Base-by-base conservation (phyloP, 257 asterid species). In the Penstemon newberryi region DNA sequence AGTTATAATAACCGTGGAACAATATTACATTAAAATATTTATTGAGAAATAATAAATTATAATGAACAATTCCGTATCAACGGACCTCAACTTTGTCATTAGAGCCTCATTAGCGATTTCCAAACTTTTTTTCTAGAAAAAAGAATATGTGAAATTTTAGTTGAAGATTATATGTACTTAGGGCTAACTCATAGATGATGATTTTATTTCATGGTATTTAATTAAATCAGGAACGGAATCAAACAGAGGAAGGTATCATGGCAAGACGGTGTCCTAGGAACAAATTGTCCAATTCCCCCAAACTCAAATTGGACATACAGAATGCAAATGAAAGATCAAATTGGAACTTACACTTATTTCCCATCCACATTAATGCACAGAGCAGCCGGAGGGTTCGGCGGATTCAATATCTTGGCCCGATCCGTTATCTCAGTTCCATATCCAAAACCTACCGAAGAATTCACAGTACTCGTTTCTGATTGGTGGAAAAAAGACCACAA, bases 181-280 rank as follows among this genome's bases (percentile, higher is more conserved):
- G 33, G 33, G 33, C 33, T 25, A 25, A 25, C 33, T 25, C 33
- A 25, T 25, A 25, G 33, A 25, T 18, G 15, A 12, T 13, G 62
- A 39, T 42, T 9, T 66, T 38, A 8, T 5, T 66, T 13, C 18
- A 39, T 70, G 33, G 5, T 52, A 5, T 33, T 9, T 41, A 41
- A 25, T 5, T 49, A 50, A 4, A 50, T 5, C 39, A 91, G 97
- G 98, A 84, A 80, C 8, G 98, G 98, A 0, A 46, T 91, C 4
- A 85, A 89, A 58, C 98, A 91, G 45, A 85, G 96, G 67, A 91
- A 79, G 76, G 3, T 55, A 12, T 84, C 95, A 3, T 91, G 98
- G 98, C 86, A 83, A 74, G 98, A 91, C 53, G 98, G 98, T 5
- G 98, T 91, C n/a, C 85, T 89, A 0, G 96, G 98, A 64, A 92